These are phyloP conservation scores for Elsinoe australis DNA, from an alignment of 2,329 filamentous ascomycete species.

Conservation along the genomic window DNA sequence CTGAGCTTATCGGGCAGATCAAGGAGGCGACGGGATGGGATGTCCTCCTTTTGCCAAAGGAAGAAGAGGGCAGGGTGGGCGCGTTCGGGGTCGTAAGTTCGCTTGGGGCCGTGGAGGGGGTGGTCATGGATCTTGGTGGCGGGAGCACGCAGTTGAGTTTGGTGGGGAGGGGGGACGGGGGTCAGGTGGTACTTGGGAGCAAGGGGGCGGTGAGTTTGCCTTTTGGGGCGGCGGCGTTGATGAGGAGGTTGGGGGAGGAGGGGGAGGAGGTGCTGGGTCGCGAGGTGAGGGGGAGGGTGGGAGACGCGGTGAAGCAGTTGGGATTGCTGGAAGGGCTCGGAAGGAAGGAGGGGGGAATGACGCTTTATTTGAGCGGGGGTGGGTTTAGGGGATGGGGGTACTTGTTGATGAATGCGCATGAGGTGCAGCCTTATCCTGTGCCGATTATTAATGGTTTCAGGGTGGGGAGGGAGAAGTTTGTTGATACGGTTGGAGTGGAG, in stretches of 20 bases:
- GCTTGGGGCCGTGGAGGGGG: conserved; percentile 59
- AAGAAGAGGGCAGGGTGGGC: conserved; percentile 74
- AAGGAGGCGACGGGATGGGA: conserved; percentile 55
- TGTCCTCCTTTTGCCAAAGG: conserved; percentile 66
- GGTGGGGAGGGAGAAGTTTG: conserved; percentile 55
- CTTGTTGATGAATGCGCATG: conserved; percentile 72
- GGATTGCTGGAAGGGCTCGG: conserved; percentile 30
- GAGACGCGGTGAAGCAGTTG: conserved; percentile 37
- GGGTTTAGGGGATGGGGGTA: conserved; percentile 89
- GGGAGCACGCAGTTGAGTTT: conserved; percentile 64
- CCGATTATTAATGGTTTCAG: conserved; percentile 73
- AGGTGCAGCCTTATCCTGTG: conserved; percentile 71
- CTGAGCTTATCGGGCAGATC: conserved; percentile 60
- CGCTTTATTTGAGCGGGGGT: conserved; percentile 79
- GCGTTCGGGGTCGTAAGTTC: conserved; percentile 75
- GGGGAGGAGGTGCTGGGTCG: conserved; percentile 33
- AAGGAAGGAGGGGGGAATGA: conserved; percentile 46
- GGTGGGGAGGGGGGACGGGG: conserved; percentile 46
- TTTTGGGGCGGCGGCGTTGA: conserved; percentile 62
- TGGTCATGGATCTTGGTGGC: conserved; percentile 83
- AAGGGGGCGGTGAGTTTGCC: conserved; percentile 57
- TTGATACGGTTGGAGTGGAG: conserved; percentile 43
- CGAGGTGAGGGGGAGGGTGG: conserved; percentile 31
- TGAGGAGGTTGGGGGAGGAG: conserved; percentile 45
- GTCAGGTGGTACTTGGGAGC: conserved; percentile 45